phyloP scores from a whole-genome alignment of 148 eudicot species.

The Camellia sinensis region DNA sequence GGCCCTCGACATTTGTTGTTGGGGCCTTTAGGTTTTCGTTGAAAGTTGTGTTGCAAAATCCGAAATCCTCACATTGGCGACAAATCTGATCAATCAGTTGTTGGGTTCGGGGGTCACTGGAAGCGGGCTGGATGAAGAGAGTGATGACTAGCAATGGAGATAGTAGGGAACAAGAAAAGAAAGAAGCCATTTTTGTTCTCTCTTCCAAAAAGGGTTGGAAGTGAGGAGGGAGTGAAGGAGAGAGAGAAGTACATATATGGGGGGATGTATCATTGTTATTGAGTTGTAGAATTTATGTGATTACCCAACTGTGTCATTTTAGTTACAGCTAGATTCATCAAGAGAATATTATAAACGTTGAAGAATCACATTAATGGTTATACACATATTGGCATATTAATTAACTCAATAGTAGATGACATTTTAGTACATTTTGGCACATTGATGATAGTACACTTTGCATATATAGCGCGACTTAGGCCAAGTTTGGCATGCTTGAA shows the following conservation, averaged over 20 bases:
- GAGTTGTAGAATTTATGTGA: neutral
- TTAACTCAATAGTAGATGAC: neutral
- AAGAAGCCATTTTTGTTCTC: neutral
- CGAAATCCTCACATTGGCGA: conserved; percentile 3
- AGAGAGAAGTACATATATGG: neutral
- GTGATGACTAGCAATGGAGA: neutral
- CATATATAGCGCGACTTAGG: neutral
- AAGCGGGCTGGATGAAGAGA: neutral
- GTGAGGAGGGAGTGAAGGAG: neutral
- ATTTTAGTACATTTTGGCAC: neutral
- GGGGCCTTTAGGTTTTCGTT: conserved; percentile 6
- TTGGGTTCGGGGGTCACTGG: neutral
- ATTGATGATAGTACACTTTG: neutral
- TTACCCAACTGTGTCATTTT: neutral
- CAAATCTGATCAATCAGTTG: neutral
- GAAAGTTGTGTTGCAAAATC: neutral
- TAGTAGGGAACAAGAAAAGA: neutral
- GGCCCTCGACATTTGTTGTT: neutral
- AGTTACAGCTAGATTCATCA: neutral
- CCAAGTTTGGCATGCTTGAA: no score
- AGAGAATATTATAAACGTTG: neutral
- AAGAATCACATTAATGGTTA: neutral
- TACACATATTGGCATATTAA: neutral
- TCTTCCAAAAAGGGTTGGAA: neutral
- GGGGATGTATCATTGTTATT: neutral